These are phyloP conservation scores for Linanthus parryae DNA, from an alignment of 148 eudicot genomes.

Conservation along the genomic window DNA sequence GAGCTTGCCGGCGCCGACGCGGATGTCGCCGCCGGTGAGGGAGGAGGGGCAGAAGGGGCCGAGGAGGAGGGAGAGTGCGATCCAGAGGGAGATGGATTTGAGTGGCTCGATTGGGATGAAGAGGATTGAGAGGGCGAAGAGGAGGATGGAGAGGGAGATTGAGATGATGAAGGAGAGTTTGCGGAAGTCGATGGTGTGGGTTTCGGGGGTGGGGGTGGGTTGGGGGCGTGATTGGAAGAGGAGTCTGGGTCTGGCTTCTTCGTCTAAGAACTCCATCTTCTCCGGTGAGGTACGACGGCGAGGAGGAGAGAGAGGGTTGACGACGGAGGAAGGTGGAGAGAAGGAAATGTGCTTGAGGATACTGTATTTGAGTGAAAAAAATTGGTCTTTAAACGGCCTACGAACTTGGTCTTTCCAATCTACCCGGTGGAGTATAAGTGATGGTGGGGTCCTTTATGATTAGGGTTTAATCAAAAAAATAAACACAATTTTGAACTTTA, in stretches of 20 bases:
- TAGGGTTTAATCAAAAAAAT: too few relatives aligned
- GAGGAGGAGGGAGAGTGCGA: constrained; percentile 57
- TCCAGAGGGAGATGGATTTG: constrained; percentile 52
- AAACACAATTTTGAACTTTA: too few relatives aligned
- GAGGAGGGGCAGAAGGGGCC: constrained; percentile 89
- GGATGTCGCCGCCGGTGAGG: constrained; percentile 66
- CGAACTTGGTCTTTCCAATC: too few relatives aligned
- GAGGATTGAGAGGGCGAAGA: constrained; percentile 35
- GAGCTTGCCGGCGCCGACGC: constrained; percentile 53
- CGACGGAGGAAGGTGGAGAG: too few relatives aligned
- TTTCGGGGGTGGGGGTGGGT: constrained; percentile 16
- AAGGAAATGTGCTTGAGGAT: too few relatives aligned
- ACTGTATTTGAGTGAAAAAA: too few relatives aligned
- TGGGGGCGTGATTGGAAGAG: constrained; percentile 55
- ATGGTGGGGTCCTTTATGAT: too few relatives aligned
- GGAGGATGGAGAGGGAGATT: constrained; percentile 36
- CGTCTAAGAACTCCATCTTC: constrained; percentile 88
- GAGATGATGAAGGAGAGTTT: constrained; percentile 44
- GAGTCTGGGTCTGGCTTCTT: constrained; percentile 66
- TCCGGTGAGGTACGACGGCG: too few relatives aligned
- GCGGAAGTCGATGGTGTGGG: constrained; percentile 18
- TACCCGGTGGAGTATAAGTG: too few relatives aligned
- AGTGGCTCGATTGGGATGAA: constrained; percentile 48
- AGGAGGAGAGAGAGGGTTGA: too few relatives aligned
- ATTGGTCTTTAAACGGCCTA: too few relatives aligned